Base-by-base conservation (phyloP, 169 alveolate species). In the Amoebophrya sp. region DNA sequence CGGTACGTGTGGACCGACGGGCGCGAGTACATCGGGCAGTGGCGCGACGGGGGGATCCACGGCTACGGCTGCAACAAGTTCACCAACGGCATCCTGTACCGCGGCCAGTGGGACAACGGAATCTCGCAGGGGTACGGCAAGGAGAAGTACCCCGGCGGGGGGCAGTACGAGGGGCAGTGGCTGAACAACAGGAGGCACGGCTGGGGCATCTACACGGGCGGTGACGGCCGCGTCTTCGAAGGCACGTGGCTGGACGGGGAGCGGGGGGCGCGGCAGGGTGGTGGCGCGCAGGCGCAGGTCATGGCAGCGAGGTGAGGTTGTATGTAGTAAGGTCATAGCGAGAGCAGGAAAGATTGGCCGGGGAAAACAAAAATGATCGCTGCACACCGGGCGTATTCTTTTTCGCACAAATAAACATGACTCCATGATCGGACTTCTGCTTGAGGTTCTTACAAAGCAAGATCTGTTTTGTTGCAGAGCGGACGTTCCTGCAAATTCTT, bases 1-100 rank as follows among this genome's bases (percentile, higher is more conserved):
- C 29, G 14, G 53, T 83, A 88, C 66, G n/a, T 10, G 90, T 88
- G 90, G 90, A 18, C 90, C 38, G 90, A 88, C 55, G 90, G 90
- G n/a, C 32, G 40, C 39, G 90, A 38, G 38, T 88, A 88, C 55
- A 33, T 33, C 18, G 90, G 90, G 33, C 66, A 88, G 90, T 88
- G 90, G 90, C 1, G 18, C 7, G 90, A 38, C 38, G 39, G 39
- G 33, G 66, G 39, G 7, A 88, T 88, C 55, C 66, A 88, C 33
- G 90, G 90, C 90, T 25, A 33, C 39, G 90, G 90, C 90, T 12
- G 35, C 32, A 25, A 39, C 90, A 35, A 14, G 38, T 14, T 14
- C 55, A 39, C 32, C 41, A 33, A 88, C 90, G 55, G 90, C 55
- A 14, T 14, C n/a, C 0, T 33, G 41, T 88, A 12, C 38, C 55